phyloP scores from a whole-genome alignment of 1,139 yeast species.

The Hansenula lynferdii region DNA sequence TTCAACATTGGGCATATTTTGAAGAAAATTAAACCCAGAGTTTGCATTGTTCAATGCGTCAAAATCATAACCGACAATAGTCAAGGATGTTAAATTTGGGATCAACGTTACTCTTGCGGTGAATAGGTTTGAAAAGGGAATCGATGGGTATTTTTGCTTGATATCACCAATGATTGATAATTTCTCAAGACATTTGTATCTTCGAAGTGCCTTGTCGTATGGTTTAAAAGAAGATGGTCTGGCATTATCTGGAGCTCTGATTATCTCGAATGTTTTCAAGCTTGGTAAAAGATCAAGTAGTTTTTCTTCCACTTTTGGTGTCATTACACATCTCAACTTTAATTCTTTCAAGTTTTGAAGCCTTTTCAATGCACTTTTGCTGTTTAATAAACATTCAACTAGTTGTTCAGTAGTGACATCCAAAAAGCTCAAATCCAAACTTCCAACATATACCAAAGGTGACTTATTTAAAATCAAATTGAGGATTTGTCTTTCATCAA shows the following conservation, averaged over 20 bases:
- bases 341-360: slow-evolving; percentile 5
- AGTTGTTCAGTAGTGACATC: slow-evolving; percentile 13
- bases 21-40: slow-evolving; percentile 17
- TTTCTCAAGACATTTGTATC: slow-evolving; percentile 8
- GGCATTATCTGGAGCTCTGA: slow-evolving; percentile 4
- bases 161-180: slow-evolving; percentile 14
- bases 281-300: slow-evolving; percentile 11
- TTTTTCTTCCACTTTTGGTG: slow-evolving; percentile 14
- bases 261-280: slow-evolving; percentile 12
- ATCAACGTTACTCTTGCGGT: slow-evolving; percentile 5
- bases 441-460: slow-evolving; percentile 1
- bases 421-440: slow-evolving; percentile 11
- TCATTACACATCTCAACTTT: slow-evolving; percentile 12
- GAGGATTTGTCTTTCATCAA: slow-evolving; percentile 17
- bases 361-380: neutral
- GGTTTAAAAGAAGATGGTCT: slow-evolving; percentile 7
- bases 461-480: slow-evolving; percentile 10
- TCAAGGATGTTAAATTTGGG: slow-evolving; percentile 13
- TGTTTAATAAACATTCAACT: slow-evolving; percentile 6
- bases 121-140: slow-evolving; percentile 18
- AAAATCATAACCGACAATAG: slow-evolving; percentile 19
- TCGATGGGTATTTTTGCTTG: slow-evolving; percentile 9
- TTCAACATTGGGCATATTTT: slow-evolving; percentile 13
- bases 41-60: slow-evolving; percentile 9
- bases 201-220: slow-evolving; percentile 4